These are phyloP conservation scores for Scortechinia acanthostroma DNA, from an alignment of 2,329 filamentous ascomycete species.

Conservation along the genomic window DNA sequence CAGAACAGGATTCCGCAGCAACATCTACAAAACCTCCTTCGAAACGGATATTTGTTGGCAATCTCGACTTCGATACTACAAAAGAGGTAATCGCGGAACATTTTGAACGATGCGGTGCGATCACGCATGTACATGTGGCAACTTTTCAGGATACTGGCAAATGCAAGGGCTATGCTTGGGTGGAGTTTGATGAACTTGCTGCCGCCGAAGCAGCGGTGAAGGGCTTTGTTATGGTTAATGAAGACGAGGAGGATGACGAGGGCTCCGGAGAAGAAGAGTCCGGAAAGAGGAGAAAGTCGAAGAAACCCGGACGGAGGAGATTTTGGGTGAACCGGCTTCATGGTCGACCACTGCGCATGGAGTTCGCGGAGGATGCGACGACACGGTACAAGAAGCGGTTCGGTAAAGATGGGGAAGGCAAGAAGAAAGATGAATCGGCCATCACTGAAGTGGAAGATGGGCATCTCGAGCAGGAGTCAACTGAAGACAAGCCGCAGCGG, in stretches of 20 bases:
- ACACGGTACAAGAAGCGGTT: constrained; percentile 59
- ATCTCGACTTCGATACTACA: constrained; percentile 45
- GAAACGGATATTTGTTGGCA: constrained; percentile 54
- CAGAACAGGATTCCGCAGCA: constrained; percentile 16
- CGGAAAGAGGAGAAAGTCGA: constrained; percentile 11
- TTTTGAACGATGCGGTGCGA: constrained; percentile 44
- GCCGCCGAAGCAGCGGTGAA: constrained; percentile 47
- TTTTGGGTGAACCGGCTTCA: constrained; percentile 51
- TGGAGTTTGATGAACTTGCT: constrained; percentile 50
- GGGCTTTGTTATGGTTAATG: constrained; percentile 42
- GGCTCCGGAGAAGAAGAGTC: constrained; percentile 10
- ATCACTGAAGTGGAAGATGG: neutral
- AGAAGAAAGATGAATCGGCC: constrained; percentile 16
- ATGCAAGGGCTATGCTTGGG: constrained; percentile 63
- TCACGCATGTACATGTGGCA: constrained; percentile 49
- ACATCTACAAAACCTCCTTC: constrained; percentile 37
- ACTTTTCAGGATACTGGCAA: constrained; percentile 63
- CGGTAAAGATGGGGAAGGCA: constrained; percentile 37
- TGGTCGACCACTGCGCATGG: constrained; percentile 50
- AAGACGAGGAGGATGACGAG: constrained; percentile 29
- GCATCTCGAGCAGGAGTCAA: neutral
- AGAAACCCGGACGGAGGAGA: constrained; percentile 20
- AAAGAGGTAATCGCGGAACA: constrained; percentile 48
- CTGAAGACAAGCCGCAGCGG: neutral
- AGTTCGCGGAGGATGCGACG: constrained; percentile 56